Evolutionary conservation across 108 stramenopile species (phyloP).

Genomic region (Mayamaea pseudoterrestris): DNA sequence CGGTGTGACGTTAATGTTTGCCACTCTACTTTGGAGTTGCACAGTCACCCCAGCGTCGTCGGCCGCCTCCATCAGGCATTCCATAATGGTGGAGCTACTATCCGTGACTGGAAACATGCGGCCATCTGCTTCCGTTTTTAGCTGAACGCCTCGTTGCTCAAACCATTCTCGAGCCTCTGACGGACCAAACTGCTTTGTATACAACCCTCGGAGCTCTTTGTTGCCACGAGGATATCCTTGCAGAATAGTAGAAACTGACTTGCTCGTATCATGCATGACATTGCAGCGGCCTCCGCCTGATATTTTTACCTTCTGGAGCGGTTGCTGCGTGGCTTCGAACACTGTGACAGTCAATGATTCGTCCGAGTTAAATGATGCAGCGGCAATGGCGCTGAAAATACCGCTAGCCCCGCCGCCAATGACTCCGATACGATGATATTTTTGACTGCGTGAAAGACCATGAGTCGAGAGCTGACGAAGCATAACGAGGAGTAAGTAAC

Average conservation of each 20-base stretch:
- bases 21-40: slow-evolving; percentile 28
- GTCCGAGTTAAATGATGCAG: slow-evolving; percentile 16
- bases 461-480: too few relatives aligned
- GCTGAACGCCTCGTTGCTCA: slow-evolving; percentile 64
- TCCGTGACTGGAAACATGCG: slow-evolving; percentile 93
- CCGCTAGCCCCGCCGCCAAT: slow-evolving; percentile 38
- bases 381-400: slow-evolving; percentile 35
- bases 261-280: slow-evolving; percentile 82
- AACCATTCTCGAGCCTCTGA: slow-evolving; percentile 79
- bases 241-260: slow-evolving; percentile 56
- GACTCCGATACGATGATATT: slow-evolving; percentile 24
- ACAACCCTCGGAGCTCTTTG: slow-evolving; percentile 72
- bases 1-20: slow-evolving; percentile 4
- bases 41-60: slow-evolving; percentile 48
- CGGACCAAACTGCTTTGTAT: slow-evolving; percentile 64
- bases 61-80: slow-evolving; percentile 56
- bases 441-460: too few relatives aligned
- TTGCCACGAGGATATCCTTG: slow-evolving; percentile 79
- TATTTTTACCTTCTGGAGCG: slow-evolving; percentile 84
- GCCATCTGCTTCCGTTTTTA: slow-evolving; percentile 91
- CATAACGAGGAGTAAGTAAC: too few relatives aligned
- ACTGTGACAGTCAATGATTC: too few relatives aligned
- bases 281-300: slow-evolving; percentile 91
- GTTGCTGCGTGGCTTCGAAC: slow-evolving; percentile 67
- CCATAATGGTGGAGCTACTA: slow-evolving; percentile 80